Evolutionary conservation across 371 early-diverging fungal genomes (phyloP).

Genomic region (Mycotypha africana): DNA sequence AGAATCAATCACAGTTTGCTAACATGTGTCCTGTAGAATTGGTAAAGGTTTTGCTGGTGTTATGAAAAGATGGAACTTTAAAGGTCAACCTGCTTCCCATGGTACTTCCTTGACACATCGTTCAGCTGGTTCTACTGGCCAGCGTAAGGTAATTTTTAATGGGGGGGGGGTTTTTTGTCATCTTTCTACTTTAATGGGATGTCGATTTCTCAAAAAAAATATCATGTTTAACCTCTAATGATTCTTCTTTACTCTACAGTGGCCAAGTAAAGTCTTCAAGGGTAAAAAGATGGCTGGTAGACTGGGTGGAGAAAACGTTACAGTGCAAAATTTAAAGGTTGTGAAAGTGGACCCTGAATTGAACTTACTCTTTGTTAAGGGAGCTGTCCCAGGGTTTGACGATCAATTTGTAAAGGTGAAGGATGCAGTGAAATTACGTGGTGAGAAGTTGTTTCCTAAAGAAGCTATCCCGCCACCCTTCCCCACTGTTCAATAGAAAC

Average conservation of each 20-base stretch:
- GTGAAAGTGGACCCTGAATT: slow-evolving; percentile 84
- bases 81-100: slow-evolving; percentile 90
- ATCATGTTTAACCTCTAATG: too few relatives aligned
- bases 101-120: slow-evolving; percentile 92
- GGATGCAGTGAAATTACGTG: slow-evolving; percentile 82
- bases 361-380: slow-evolving; percentile 88
- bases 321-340: slow-evolving; percentile 79
- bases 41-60: slow-evolving; percentile 97
- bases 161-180: too few relatives aligned
- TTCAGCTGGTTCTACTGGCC: slow-evolving; percentile 93
- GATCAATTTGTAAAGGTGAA: slow-evolving; percentile 77
- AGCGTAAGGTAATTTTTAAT: slow-evolving; percentile 76
- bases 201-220: too few relatives aligned
- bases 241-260: slow-evolving; percentile 27
- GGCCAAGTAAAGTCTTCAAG: slow-evolving; percentile 90
- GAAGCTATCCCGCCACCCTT: slow-evolving; percentile 67
- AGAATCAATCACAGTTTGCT: too few relatives aligned
- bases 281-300: slow-evolving; percentile 98
- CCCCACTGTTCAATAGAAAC: slow-evolving; percentile 73
- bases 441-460: slow-evolving; percentile 62
- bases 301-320: slow-evolving; percentile 84
- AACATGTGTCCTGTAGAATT: slow-evolving; percentile 40
- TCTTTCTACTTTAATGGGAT: too few relatives aligned
- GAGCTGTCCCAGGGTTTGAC: slow-evolving; percentile 87
- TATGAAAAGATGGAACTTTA: slow-evolving; percentile 96